Percentiles rank a stretch among this genome's conserved stretches.
phyloP scores from a whole-genome alignment of 2,329 filamentous ascomycete genomes.

The Pseudogymnoascus destructans region DNA sequence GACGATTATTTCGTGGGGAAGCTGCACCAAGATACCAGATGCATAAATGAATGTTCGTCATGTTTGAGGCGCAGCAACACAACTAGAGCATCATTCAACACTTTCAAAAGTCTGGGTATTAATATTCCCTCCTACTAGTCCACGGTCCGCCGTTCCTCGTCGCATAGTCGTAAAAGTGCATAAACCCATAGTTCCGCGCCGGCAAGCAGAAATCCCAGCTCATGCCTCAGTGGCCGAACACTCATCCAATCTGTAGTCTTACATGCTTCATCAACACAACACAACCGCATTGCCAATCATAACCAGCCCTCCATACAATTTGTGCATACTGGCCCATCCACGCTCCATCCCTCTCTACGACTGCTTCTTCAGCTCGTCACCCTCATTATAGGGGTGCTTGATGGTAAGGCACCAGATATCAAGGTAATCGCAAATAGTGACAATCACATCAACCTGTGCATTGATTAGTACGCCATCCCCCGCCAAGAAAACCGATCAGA shows the following conservation, averaged over 20 bases:
- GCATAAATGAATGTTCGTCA: not conserved
- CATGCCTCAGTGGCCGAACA: not conserved
- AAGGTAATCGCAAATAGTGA: slow-evolving; percentile 93
- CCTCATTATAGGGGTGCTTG: slow-evolving; percentile 56
- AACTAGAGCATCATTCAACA: not conserved
- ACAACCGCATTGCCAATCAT: not conserved
- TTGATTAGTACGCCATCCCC: slow-evolving; percentile 3
- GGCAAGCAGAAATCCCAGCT: not conserved
- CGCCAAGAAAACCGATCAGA: not conserved
- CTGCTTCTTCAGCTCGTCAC: slow-evolving; percentile 25
- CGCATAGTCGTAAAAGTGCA: slow-evolving; percentile 5
- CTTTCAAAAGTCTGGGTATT: not conserved
- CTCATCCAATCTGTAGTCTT: not conserved
- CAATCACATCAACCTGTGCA: slow-evolving; percentile 70
- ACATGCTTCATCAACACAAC: not conserved
- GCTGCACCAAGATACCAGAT: not conserved
- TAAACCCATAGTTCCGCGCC: not conserved
- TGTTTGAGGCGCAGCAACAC: not conserved
- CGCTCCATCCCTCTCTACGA: not conserved
- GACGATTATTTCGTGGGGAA: slow-evolving; percentile 7
- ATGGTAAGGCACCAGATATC: slow-evolving; percentile 98
- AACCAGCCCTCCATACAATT: not conserved
- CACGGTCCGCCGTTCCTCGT: not conserved
- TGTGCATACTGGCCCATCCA: not conserved
- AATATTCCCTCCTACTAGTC: slow-evolving; percentile 1